Evolutionary conservation across 257 asterid genomes (phyloP).

Genomic region (Solanum bulbocastanum): DNA sequence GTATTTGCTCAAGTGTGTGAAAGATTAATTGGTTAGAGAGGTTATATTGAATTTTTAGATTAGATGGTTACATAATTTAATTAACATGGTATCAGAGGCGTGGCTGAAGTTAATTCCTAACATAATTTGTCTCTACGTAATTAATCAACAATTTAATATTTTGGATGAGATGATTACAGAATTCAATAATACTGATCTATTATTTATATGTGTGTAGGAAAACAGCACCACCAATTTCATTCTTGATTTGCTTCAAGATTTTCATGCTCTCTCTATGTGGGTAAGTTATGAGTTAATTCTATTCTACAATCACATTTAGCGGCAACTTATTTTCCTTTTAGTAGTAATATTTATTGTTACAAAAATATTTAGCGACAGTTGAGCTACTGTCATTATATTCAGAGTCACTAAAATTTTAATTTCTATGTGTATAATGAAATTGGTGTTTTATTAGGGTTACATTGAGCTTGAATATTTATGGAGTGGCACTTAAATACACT

Average conservation of each 20-base stretch:
- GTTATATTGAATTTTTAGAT: background rate
- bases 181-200: background rate
- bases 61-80: background rate
- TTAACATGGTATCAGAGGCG: background rate
- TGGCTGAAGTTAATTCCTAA: background rate
- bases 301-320: background rate
- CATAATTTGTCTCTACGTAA: background rate
- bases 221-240: constrained; percentile 57
- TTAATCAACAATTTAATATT: background rate
- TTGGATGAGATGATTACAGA: fast-evolving
- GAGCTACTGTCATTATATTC: no score
- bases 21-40: background rate
- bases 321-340: no score
- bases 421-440: background rate
- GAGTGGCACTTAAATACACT: constrained; percentile 64
- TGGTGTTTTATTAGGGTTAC: constrained; percentile 46
- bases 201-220: constrained; percentile 30
- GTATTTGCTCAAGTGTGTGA: background rate
- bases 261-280: constrained; percentile 61
- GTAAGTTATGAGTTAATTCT: constrained; percentile 15
- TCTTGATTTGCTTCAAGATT: constrained; percentile 47
- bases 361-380: no score
- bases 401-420: no score
- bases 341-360: no score
- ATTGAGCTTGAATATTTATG: constrained; percentile 56